These are phyloP conservation scores for Linnemannia elongata DNA, from an alignment of 192 early-diverging fungal species.

Conservation along the genomic window DNA sequence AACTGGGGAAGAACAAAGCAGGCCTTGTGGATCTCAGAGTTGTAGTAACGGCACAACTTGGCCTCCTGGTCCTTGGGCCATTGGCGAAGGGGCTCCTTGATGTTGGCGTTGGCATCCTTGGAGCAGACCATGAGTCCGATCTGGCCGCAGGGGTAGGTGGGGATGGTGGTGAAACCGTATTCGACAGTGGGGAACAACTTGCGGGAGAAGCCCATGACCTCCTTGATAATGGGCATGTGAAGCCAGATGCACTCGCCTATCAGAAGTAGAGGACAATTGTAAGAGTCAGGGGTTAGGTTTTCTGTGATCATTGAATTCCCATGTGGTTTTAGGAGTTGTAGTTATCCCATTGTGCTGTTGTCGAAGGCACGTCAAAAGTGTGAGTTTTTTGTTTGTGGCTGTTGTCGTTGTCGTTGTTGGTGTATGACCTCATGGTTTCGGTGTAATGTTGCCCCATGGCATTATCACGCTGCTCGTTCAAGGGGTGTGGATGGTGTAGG, in stretches of 20 bases:
- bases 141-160: conserved; percentile 98
- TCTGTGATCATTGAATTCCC: not conserved
- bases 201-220: conserved; percentile 85
- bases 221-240: conserved; percentile 92
- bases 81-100: conserved; percentile 83
- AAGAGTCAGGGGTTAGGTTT: not conserved
- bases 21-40: conserved; percentile 91
- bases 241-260: conserved; percentile 98
- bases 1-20: conserved; percentile 96
- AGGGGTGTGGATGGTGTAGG: not conserved
- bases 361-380: not conserved
- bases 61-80: conserved; percentile 85
- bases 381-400: not conserved
- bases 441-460: not conserved
- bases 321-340: not conserved
- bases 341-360: not conserved
- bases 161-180: conserved; percentile 95
- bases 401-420: not conserved
- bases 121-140: conserved; percentile 97
- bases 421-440: not conserved
- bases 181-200: conserved; percentile 91
- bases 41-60: conserved; percentile 93
- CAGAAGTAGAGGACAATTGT: not conserved
- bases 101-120: conserved; percentile 81
- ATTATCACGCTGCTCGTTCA: not conserved